Conservation (phyloP, 352 stramenopile species). For the Phytopythium vexans region DNA sequence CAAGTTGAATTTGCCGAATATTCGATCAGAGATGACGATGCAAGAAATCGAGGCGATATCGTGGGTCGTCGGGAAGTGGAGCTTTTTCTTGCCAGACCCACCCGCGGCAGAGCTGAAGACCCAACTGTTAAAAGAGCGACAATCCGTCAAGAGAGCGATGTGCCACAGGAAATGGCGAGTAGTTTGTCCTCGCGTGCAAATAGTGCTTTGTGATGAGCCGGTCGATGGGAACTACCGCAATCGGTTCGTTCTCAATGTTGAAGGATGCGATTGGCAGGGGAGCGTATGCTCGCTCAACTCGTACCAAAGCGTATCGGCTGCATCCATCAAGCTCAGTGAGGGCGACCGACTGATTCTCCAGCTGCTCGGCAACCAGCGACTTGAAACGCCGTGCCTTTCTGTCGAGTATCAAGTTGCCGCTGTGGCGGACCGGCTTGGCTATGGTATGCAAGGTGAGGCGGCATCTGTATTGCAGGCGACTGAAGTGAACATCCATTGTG, state of each 20-base stretch:
- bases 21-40: conserved; percentile 48
- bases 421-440: not conserved
- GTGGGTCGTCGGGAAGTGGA: conserved; percentile 78
- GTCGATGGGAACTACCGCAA: not conserved
- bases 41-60: conserved; percentile 59
- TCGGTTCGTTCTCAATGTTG: not conserved
- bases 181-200: conserved; percentile 1
- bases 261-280: conserved; percentile 6
- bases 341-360: conserved; percentile 28
- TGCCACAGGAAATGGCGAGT: conserved; percentile 6
- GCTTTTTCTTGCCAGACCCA: conserved; percentile 61
- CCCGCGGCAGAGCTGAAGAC: not conserved
- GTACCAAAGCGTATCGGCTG: conserved; percentile 3
- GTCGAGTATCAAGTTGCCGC: conserved; percentile 31
- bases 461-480: not conserved
- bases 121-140: no score
- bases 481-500: conserved; percentile 21
- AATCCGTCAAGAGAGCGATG: not conserved
- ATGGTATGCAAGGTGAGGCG: no score
- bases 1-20: conserved; percentile 36
- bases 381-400: conserved; percentile 37
- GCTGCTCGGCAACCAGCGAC: conserved; percentile 29
- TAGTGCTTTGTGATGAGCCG: not conserved
- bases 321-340: conserved; percentile 26
- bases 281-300: conserved; percentile 5